phyloP scores from a whole-genome alignment of 2,329 filamentous ascomycete genomes.

The Cladosporium sp. region DNA sequence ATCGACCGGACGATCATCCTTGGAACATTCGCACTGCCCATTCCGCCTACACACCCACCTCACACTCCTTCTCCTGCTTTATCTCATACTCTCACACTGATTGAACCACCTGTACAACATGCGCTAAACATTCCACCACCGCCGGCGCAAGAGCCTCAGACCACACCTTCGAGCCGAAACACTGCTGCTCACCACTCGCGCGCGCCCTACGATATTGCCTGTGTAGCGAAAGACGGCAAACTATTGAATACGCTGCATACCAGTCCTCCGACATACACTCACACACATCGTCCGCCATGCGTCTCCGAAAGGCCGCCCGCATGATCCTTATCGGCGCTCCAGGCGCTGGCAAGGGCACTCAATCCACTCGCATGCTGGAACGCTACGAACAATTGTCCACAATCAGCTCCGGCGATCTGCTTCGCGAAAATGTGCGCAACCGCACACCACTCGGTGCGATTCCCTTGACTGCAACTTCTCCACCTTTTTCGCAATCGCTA shows the following conservation, averaged over 20 bases:
- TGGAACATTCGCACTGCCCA: background rate
- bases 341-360: slow-evolving; percentile 92
- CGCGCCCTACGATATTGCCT: background rate
- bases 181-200: background rate
- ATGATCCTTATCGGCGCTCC: slow-evolving; percentile 93
- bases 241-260: background rate
- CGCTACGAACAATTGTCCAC: slow-evolving; percentile 85
- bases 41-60: background rate
- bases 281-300: slow-evolving; percentile 25
- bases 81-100: background rate
- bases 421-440: slow-evolving; percentile 88
- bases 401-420: slow-evolving; percentile 88
- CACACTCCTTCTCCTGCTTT: background rate
- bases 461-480: background rate
- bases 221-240: too few relatives aligned
- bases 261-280: background rate
- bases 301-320: slow-evolving; percentile 69
- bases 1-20: background rate
- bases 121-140: background rate
- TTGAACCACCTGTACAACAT: background rate
- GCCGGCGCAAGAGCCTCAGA: background rate
- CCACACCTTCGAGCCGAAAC: background rate
- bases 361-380: slow-evolving; percentile 80
- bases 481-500: background rate
- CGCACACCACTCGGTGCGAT: slow-evolving; percentile 73